Percentiles rank a stretch among this genome's conserved stretches.
phyloP scores from a whole-genome alignment of 305 asterid species.

The Lippia alba region DNA sequence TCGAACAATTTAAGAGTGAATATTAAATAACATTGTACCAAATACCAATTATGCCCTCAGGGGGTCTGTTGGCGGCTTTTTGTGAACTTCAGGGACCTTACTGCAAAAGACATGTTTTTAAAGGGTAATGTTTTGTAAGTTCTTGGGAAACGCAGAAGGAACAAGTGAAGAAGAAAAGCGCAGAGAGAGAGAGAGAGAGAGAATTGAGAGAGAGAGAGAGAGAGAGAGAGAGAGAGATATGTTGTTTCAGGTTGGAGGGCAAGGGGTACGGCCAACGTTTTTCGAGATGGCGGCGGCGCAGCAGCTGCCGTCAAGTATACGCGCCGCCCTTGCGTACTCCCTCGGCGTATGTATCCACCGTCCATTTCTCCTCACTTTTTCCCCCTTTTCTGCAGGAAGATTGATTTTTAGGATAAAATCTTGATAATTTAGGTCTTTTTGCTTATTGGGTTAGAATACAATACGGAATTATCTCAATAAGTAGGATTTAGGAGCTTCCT shows the following conservation, averaged over 20 bases:
- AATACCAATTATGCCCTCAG: too few relatives aligned
- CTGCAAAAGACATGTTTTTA: slow-evolving; percentile 3
- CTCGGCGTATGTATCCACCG: slow-evolving; percentile 68
- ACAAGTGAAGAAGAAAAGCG: slow-evolving; percentile 31
- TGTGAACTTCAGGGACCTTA: slow-evolving; percentile 4
- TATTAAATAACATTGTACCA: too few relatives aligned
- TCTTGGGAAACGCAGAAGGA: slow-evolving; percentile 28
- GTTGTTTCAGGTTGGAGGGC: slow-evolving; percentile 99
- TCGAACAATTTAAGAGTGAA: too few relatives aligned
- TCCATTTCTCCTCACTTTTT: slow-evolving; percentile 25
- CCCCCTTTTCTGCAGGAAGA: not conserved
- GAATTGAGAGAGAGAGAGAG: slow-evolving; percentile 1
- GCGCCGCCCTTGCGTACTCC: slow-evolving; percentile 94
- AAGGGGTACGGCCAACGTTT: slow-evolving; percentile 98
- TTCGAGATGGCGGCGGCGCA: slow-evolving; percentile 99
- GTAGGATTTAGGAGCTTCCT: too few relatives aligned
- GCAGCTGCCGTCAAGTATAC: slow-evolving; percentile 94
- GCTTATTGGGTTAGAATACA: not conserved
- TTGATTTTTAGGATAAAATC: slow-evolving; percentile 12
- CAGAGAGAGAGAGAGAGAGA: slow-evolving; percentile 17
- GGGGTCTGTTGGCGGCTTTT: too few relatives aligned
- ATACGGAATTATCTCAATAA: slow-evolving; percentile 1
- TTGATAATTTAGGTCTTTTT: not conserved
- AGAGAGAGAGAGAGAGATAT: slow-evolving; percentile 43
- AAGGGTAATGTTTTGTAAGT: slow-evolving; percentile 24